Conservation (phyloP, 208 protist species). For the Trypanosoma grayi region DNA sequence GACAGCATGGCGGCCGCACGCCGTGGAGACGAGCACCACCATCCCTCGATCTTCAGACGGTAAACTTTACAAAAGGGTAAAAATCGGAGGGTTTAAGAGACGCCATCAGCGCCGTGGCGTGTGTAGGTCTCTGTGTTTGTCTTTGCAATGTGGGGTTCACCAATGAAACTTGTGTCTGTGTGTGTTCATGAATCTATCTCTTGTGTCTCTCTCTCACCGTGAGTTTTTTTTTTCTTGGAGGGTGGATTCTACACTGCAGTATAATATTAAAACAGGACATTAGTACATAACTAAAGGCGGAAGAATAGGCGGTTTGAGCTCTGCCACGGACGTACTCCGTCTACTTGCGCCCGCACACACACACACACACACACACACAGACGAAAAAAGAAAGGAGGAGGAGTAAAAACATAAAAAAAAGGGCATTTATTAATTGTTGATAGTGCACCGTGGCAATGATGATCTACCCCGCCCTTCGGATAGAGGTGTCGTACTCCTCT, state of each 20-base stretch:
- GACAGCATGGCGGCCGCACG: constrained; percentile 33
- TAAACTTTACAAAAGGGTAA: constrained; percentile 1
- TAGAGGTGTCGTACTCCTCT: constrained; percentile 86
- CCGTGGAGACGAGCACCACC: background rate
- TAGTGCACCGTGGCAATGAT: constrained; percentile 17
- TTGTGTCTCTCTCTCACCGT: too few relatives aligned
- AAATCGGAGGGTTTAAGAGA: too few relatives aligned
- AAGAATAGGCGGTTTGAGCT: background rate
- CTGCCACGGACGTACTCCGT: too few relatives aligned
- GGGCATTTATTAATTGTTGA: background rate
- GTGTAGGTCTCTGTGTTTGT: too few relatives aligned
- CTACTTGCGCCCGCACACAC: too few relatives aligned
- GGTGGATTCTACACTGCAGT: too few relatives aligned
- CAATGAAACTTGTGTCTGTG: too few relatives aligned
- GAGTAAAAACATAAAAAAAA: background rate
- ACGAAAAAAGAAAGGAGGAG: background rate
- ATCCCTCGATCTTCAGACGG: background rate
- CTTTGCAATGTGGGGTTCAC: too few relatives aligned
- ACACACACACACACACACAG: background rate
- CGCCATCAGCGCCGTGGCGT: too few relatives aligned
- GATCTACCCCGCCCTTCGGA: constrained; percentile 26
- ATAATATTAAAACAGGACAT: too few relatives aligned
- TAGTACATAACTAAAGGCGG: background rate
- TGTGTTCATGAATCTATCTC: too few relatives aligned
- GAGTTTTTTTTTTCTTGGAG: too few relatives aligned